Conservation (phyloP, 106 monocot genomes). For the Dendrobium nobile region DNA sequence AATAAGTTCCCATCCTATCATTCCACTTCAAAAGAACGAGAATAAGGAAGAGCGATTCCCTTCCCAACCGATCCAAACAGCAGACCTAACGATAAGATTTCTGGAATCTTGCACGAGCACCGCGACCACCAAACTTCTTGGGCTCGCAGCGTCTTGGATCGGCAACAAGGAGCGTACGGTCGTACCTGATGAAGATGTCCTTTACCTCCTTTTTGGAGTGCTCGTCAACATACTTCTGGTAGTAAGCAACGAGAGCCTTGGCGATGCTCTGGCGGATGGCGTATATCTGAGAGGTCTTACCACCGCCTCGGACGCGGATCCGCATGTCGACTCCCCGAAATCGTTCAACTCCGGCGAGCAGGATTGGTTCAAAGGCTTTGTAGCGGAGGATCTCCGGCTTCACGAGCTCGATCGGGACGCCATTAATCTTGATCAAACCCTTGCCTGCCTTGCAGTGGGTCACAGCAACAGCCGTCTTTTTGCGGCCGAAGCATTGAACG, state of each 20-base stretch:
- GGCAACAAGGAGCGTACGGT: constrained; percentile 16
- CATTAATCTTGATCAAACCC: constrained; percentile 21
- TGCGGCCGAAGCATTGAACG: constrained; percentile 16
- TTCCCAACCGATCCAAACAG: neutral
- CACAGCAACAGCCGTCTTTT: constrained; percentile 16
- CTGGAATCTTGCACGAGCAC: constrained; percentile 22
- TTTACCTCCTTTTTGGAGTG: constrained; percentile 17
- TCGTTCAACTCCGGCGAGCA: constrained; percentile 12
- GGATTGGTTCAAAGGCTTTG: constrained; percentile 22
- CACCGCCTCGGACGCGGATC: constrained; percentile 12
- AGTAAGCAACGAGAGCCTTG: constrained; percentile 20
- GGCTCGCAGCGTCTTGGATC: constrained; percentile 24
- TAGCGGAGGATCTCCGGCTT: constrained; percentile 24
- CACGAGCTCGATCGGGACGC: constrained; percentile 21
- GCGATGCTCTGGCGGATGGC: constrained; percentile 24
- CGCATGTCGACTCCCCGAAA: constrained; percentile 20
- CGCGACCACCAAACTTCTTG: constrained; percentile 25
- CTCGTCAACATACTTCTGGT: constrained; percentile 25
- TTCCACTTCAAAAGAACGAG: neutral
- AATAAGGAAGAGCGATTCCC: neutral
- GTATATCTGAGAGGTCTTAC: constrained; percentile 22
- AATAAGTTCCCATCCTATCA: too few species aligned
- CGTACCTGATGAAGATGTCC: constrained; percentile 17
- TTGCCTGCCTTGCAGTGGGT: constrained; percentile 17
- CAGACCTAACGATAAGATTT: constrained; percentile 20